These are phyloP conservation scores for Monilinia fructigena DNA, from an alignment of 2,329 filamentous ascomycete genomes.

Conservation along the genomic window DNA sequence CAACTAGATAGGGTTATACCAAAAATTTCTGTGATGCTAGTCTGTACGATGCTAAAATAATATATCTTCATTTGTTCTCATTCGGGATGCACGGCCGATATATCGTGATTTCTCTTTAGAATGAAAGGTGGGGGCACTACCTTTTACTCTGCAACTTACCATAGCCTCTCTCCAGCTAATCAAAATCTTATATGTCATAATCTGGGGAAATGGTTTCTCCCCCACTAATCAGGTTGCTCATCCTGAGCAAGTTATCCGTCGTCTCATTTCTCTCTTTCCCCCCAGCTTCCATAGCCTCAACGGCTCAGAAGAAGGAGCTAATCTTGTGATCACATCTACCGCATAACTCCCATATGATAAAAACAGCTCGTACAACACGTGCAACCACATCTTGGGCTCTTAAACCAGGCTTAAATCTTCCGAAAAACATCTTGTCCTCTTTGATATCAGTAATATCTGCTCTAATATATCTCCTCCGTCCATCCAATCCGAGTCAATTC, in stretches of 20 bases:
- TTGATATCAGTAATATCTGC: neutral
- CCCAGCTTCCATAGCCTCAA: neutral
- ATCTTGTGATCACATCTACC: neutral
- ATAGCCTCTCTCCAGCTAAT: neutral
- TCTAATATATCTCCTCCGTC: neutral
- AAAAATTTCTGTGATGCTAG: neutral
- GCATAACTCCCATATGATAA: neutral
- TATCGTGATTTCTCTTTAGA: neutral
- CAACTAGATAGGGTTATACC: neutral
- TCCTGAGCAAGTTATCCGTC: neutral
- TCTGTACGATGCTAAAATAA: constrained; percentile 1
- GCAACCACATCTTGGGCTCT: neutral
- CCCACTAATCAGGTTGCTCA: neutral
- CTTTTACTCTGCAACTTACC: neutral
- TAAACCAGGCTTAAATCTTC: constrained; percentile 7
- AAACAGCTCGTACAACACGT: neutral
- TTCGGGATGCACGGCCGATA: constrained; percentile 3
- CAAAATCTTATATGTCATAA: neutral
- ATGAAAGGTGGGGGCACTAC: neutral
- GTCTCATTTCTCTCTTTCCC: neutral
- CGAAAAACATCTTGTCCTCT: neutral
- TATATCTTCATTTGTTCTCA: constrained; percentile 5
- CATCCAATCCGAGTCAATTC: neutral
- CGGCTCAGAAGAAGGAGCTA: neutral
- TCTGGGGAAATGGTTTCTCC: neutral